phyloP scores from a whole-genome alignment of 768 basidiomycete genomes.

The Chalciporus piperatus region DNA sequence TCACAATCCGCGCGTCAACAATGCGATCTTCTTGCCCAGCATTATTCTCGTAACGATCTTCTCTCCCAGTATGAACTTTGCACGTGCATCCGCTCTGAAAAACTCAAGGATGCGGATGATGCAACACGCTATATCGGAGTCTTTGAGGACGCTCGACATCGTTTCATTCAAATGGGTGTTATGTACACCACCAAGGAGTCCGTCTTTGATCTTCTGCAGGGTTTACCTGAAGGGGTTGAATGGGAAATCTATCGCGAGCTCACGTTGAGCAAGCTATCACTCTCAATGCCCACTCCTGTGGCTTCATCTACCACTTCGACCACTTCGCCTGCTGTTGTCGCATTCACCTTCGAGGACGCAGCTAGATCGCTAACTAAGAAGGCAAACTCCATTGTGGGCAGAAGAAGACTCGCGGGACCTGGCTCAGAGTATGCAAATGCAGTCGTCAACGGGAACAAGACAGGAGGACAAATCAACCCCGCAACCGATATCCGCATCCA shows the following conservation, averaged over 20 bases:
- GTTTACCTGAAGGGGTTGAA: background rate
- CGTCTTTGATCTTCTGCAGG: background rate
- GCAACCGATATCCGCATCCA: too few relatives aligned
- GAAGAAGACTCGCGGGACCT: too few relatives aligned
- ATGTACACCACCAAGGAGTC: background rate
- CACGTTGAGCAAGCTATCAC: background rate
- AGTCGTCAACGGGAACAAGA: too few relatives aligned
- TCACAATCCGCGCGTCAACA: background rate
- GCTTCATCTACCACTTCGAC: too few relatives aligned
- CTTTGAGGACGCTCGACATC: background rate
- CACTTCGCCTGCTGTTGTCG: too few relatives aligned
- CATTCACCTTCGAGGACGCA: too few relatives aligned
- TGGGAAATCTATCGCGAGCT: background rate
- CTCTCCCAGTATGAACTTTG: background rate
- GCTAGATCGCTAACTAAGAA: too few relatives aligned
- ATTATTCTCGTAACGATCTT: background rate
- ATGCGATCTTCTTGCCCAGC: background rate
- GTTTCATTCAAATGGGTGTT: background rate
- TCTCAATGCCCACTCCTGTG: background rate
- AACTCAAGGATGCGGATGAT: background rate
- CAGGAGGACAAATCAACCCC: too few relatives aligned
- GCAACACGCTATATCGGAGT: background rate
- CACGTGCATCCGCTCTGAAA: background rate
- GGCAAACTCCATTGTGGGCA: too few relatives aligned
- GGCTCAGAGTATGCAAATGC: too few relatives aligned